A percentile compares a stretch with the other conserved stretches of the same genome.
Evolutionary conservation across 768 basidiomycete genomes (phyloP).

Genomic region (Podaxis sp.): DNA sequence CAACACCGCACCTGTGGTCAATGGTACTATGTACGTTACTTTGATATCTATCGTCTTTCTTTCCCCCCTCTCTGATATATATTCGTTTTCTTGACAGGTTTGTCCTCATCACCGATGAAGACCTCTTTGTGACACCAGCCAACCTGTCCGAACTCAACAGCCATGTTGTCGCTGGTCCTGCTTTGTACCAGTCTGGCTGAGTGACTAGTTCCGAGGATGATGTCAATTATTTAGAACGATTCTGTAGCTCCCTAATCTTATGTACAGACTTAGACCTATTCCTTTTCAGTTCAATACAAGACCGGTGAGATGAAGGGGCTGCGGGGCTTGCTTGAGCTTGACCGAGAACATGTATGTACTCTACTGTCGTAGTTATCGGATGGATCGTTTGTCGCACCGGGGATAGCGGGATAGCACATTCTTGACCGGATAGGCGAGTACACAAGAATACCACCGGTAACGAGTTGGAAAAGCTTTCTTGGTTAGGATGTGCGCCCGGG

Average conservation of each 20-base stretch:
- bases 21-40: conserved; percentile 47
- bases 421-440: no score
- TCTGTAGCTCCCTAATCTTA: background rate
- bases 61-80: background rate
- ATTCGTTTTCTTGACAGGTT: conserved; percentile 32
- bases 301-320: no score
- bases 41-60: background rate
- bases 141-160: conserved; percentile 52
- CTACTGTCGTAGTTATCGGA: no score
- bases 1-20: conserved; percentile 40
- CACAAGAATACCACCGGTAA: no score
- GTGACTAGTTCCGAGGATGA: background rate
- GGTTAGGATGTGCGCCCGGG: no score
- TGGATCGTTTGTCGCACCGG: no score
- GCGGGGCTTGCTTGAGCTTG: no score
- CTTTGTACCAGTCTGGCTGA: conserved; percentile 48
- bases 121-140: conserved; percentile 56
- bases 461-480: no score
- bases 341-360: no score
- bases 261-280: background rate
- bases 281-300: no score
- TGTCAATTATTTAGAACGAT: background rate
- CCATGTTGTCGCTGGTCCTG: conserved; percentile 58
- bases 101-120: conserved; percentile 46
- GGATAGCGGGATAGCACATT: no score